A percentile compares a stretch with the other conserved stretches of the same genome.
Evolutionary conservation across 768 basidiomycete species (phyloP).

Genomic region (Russula foetens): DNA sequence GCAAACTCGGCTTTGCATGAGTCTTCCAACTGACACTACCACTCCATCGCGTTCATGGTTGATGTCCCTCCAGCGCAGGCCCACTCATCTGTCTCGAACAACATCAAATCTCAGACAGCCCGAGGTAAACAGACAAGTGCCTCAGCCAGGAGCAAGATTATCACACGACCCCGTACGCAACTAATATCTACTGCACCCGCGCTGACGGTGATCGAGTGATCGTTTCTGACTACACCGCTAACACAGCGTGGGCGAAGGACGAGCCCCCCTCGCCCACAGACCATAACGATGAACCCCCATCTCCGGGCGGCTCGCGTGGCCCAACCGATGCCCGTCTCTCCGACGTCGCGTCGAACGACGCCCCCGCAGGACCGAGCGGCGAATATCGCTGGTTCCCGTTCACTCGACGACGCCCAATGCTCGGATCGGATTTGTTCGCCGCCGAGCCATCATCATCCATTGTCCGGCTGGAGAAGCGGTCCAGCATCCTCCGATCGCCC

Average conservation of each 20-base stretch:
- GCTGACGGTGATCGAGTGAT: too few species aligned
- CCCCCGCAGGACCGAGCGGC: slow-evolving; percentile 30
- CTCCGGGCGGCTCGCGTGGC: slow-evolving; percentile 26
- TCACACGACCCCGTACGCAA: slow-evolving; percentile 12
- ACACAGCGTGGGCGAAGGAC: slow-evolving; percentile 15
- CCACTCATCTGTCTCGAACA: not conserved
- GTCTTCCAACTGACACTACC: not conserved
- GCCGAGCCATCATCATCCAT: not conserved
- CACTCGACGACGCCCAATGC: slow-evolving; percentile 41
- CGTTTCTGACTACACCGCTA: not conserved
- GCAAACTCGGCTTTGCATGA: too few species aligned
- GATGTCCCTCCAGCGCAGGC: not conserved
- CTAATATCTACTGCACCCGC: not conserved
- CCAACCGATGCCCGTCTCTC: slow-evolving; percentile 37
- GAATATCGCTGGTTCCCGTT: slow-evolving; percentile 63
- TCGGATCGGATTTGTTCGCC: not conserved
- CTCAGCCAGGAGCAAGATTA: slow-evolving; percentile 4
- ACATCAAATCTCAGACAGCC: not conserved
- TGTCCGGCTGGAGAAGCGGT: slow-evolving; percentile 1
- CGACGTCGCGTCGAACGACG: slow-evolving; percentile 47
- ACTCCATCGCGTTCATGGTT: not conserved
- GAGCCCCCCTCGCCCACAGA: slow-evolving; percentile 24
- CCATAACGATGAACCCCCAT: slow-evolving; percentile 31
- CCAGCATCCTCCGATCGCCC: not conserved
- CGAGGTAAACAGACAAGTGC: not conserved